These are phyloP conservation scores for Achaetomiella virescens DNA, from an alignment of 495 filamentous ascomycete species.

Conservation along the genomic window DNA sequence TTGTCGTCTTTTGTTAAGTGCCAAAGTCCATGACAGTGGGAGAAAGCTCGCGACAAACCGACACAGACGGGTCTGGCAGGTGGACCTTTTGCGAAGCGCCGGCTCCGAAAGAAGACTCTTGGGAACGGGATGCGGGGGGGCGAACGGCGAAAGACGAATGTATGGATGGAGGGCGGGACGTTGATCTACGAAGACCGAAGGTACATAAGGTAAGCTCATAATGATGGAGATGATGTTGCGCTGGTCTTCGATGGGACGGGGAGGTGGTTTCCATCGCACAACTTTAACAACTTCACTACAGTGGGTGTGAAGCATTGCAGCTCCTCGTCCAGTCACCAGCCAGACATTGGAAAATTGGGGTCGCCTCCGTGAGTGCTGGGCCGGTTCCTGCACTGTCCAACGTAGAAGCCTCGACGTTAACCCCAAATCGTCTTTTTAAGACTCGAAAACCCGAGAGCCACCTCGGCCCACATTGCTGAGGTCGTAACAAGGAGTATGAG, in stretches of 20 bases:
- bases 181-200: background rate
- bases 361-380: slow-evolving; percentile 12
- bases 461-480: too few relatives aligned
- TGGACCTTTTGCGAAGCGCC: background rate
- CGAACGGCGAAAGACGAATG: background rate
- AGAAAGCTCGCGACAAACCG: slow-evolving; percentile 1
- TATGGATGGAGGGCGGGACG: background rate
- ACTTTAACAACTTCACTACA: slow-evolving; percentile 3
- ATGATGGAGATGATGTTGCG: slow-evolving; percentile 17
- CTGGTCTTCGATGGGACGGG: slow-evolving; percentile 5
- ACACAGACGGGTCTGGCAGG: background rate
- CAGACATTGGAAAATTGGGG: slow-evolving; percentile 1
- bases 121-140: slow-evolving; percentile 7
- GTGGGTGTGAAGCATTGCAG: slow-evolving; percentile 25
- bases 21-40: background rate
- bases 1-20: slow-evolving; percentile 7
- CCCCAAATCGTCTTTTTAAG: too few relatives aligned
- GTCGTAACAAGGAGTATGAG: too few relatives aligned
- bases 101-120: background rate
- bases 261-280: background rate
- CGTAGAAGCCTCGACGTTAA: background rate
- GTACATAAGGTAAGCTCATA: slow-evolving; percentile 2
- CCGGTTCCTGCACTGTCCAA: slow-evolving; percentile 15
- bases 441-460: too few relatives aligned
- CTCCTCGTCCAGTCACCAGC: slow-evolving; percentile 17